Evolutionary conservation across 768 basidiomycete genomes (phyloP), one percentile per base, ranked within the genome.

Genomic region (Wakefieldia striispora): DNA sequence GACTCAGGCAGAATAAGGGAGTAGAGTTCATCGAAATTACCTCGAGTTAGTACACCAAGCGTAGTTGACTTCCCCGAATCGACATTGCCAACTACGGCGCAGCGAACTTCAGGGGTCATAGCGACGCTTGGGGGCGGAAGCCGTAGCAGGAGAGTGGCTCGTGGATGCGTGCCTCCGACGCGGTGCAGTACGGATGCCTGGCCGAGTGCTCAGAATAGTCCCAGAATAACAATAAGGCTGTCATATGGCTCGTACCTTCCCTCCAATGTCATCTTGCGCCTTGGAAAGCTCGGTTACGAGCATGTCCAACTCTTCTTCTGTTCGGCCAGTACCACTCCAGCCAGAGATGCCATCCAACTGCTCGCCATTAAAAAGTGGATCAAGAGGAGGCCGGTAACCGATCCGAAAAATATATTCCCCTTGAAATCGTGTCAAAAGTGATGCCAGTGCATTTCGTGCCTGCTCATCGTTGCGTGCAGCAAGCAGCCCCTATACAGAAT

Each of bases 31-130:
- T 24, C 31, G 21, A 27, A 38, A 58, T 57, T 74, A 78, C 94
- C 95, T 67, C 94, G 78, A n/a, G 95, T 98, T 11, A 99, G 72
- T 8, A 98, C 97, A 41, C 95, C 95, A 16, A 97, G 74, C 11
- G 91, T 95, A 16, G 95, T 95, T 3, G 89, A 92, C 68, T 98
- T 98, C 0, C 95, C 95, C 47, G 90, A 88, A 63, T 91, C 88
- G 24, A 94, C 91, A 62, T 97, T 98, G 4, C 97, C 97, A 6
- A 97, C 91, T 2, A 97, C 94, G 0, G 95, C 95, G 59, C 94
- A 92, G 27, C 97, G 81, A 2, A 97, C 92, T 70, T 99, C 95
- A 7, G 90, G 86, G n/a, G 85, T 88, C 34, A 82, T 68, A 19
- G 87, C 81, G 3, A 91, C 83, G 60, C 76, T 85, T 4, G 80